Conservation (phyloP, 306 rosid species). For the Cucurbita pepo region DNA sequence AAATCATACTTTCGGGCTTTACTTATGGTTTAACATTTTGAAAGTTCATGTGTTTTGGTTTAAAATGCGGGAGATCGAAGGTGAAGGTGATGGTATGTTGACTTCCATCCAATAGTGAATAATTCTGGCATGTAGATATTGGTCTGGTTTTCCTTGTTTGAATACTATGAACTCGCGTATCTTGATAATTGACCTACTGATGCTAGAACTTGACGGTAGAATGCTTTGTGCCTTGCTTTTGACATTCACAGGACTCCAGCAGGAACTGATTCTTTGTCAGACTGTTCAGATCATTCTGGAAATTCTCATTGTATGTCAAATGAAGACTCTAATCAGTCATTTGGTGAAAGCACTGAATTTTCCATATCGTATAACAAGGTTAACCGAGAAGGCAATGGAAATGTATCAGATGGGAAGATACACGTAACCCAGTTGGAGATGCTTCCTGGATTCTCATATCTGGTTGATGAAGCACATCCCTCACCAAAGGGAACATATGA, state of each 20-base stretch:
- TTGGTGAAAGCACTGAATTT: slow-evolving; percentile 45
- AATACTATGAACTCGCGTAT: neutral
- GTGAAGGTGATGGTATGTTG: neutral
- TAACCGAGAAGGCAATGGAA: slow-evolving; percentile 17
- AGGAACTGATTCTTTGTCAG: slow-evolving; percentile 51
- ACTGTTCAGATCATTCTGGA: slow-evolving; percentile 41
- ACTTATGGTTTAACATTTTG: neutral
- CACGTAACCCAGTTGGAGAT: slow-evolving; percentile 23
- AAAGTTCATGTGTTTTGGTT: neutral
- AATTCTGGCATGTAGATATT: too few relatives aligned
- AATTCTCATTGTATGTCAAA: slow-evolving; percentile 28
- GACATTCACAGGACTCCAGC: slow-evolving; percentile 51
- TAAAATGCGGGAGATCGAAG: neutral
- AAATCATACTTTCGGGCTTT: neutral
- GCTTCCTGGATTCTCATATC: slow-evolving; percentile 33
- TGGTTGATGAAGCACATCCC: slow-evolving; percentile 33
- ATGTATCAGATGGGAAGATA: slow-evolving; percentile 21
- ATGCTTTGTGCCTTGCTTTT: slow-evolving; percentile 12
- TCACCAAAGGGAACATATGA: slow-evolving; percentile 16
- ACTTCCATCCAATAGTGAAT: neutral
- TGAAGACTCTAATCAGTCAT: slow-evolving; percentile 31
- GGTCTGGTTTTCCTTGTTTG: neutral
- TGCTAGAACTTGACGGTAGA: slow-evolving; percentile 15
- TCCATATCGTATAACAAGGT: slow-evolving; percentile 44
- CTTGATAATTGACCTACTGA: slow-evolving; percentile 3